Evolutionary conservation across 148 eudicot genomes (phyloP).

Genomic region (Rhododendron henanense): DNA sequence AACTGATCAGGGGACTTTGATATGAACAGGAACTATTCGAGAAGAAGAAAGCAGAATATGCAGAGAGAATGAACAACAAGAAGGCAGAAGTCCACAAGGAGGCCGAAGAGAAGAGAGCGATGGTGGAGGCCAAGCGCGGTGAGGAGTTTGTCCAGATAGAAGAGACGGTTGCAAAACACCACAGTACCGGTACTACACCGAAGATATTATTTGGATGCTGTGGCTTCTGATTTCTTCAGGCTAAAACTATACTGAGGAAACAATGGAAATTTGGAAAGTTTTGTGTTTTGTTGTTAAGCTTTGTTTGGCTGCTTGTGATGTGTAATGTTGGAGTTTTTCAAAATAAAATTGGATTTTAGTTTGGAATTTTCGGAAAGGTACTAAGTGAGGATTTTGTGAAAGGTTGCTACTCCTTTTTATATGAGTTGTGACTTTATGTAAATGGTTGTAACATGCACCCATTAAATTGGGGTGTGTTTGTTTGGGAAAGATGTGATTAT

Average conservation of each 20-base stretch:
- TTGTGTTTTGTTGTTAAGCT: not conserved
- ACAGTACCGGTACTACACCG: constrained; percentile 42
- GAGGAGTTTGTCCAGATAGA: constrained; percentile 52
- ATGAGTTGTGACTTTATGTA: no score
- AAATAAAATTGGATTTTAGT: no score
- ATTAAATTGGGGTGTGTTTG: no score
- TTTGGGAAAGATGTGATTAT: no score
- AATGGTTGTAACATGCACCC: no score
- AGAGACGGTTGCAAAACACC: constrained; percentile 46
- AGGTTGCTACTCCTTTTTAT: no score
- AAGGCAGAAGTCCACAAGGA: constrained; percentile 45
- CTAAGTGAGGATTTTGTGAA: no score
- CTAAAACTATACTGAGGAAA: not conserved
- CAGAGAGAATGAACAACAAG: constrained; percentile 58
- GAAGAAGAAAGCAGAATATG: constrained; percentile 56
- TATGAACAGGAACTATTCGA: constrained; percentile 49
- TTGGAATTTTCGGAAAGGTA: no score
- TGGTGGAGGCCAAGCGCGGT: constrained; percentile 45
- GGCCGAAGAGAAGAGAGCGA: constrained; percentile 63
- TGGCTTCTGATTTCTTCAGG: constrained; percentile 17
- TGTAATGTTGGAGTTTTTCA: no score
- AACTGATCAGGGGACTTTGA: not conserved
- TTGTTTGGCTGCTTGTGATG: not conserved
- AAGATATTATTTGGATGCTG: constrained; percentile 38
- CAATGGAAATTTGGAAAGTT: not conserved